Base-by-base conservation (phyloP, 2,329 filamentous ascomycete genomes). In the Pestalotiopsis sp. region DNA sequence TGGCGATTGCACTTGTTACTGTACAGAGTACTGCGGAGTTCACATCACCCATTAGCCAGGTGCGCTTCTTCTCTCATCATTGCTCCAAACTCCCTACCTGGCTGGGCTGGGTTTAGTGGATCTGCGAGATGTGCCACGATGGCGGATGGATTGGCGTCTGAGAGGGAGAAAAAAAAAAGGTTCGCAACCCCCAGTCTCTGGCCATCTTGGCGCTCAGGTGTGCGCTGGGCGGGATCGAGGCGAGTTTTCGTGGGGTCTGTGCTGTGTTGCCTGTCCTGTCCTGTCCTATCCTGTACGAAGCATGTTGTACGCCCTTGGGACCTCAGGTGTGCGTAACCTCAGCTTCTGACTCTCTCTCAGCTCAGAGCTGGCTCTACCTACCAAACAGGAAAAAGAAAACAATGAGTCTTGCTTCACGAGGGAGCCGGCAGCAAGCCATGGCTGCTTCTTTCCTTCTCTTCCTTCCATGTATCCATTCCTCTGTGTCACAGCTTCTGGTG, bases 211-310 rank as follows among this genome's bases (percentile, higher is more conserved):
- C 39, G 14, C 61, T 36, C 59, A 38, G 27, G 31, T 61, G 59
- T 31, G 27, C 27, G 36, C 17, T 13, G 59, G 17, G 36, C 59
- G 59, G 27, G 27, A 61, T 61, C 59, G 59, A 31, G 27, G 27
- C 27, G 27, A 27, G 59, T 61, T 61, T 38, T 61, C 59, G 59
- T 61, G 59, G 59, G 59, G 59, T 61, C 59, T 36, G 17, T 61
- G 17, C 20, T 58, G 56, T 20, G 20, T 13, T 31, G 27, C 20
- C 39, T 52, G 41, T 39, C 41, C 13, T 49, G 41, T 49, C 13
- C 41, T 49, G 45, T 52, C 45, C 17, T 52, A 14, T 52, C 45
- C 45, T 20, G 45, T 52, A 52, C 27, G 27, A 31, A 31, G 27
- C 27, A 31, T 52, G 45, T n/a, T 52, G 45, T 52, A n/a, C 45